Evolutionary conservation across 345 rosid genomes (phyloP).

Genomic region (Bretschneidera sinensis): DNA sequence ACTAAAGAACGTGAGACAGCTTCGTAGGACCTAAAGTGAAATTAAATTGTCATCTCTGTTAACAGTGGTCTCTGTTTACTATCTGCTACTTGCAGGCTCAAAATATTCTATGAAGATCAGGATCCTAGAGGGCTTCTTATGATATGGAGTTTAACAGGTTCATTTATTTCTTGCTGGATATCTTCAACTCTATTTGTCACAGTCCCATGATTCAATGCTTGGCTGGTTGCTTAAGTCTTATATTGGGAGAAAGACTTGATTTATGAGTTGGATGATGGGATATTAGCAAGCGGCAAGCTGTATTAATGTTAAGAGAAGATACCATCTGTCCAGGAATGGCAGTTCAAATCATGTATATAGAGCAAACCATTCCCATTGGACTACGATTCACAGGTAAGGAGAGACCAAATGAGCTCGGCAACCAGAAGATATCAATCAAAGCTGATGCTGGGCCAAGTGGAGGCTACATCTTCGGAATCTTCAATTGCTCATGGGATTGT

Average conservation of each 20-base stretch:
- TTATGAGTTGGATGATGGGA: conserved; percentile 4
- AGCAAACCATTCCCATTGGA: neutral
- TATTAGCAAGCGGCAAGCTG: neutral
- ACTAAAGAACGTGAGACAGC: conserved; percentile 36
- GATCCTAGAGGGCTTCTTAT: neutral
- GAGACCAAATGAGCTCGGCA: neutral
- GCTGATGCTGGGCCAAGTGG: neutral
- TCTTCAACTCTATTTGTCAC: neutral
- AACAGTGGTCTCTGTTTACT: neutral
- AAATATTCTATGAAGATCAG: conserved; percentile 2
- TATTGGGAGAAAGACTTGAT: neutral
- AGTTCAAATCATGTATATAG: neutral
- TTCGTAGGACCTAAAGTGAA: conserved; percentile 19
- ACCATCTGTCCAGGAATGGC: neutral
- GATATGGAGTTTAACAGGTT: conserved; percentile 2
- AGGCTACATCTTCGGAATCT: neutral
- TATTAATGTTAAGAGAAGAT: conserved; percentile 4
- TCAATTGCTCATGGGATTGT: neutral
- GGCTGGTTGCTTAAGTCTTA: conserved; percentile 5
- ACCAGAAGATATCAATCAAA: neutral
- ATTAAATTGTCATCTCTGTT: neutral
- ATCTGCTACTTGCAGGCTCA: conserved; percentile 3
- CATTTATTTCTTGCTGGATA: neutral
- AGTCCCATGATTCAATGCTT: neutral
- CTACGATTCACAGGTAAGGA: neutral